Percentiles rank a stretch among this genome's conserved stretches.
These are phyloP conservation scores for Scenedesmus sp. DNA, from an alignment of 163 green algal genomes.

Conservation along the genomic window DNA sequence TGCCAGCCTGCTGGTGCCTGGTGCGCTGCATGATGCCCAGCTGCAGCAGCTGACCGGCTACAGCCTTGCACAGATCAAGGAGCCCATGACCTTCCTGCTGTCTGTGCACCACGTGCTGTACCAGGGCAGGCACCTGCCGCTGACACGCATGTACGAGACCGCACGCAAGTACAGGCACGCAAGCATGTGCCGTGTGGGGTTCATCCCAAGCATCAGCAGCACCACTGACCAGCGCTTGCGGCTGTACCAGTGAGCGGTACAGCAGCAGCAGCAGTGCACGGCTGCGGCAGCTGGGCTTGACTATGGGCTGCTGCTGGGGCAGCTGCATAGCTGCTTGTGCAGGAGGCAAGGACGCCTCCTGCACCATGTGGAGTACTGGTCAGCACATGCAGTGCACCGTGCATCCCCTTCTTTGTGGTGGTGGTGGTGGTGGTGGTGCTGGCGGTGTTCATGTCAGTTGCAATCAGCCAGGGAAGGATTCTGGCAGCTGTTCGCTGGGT, in stretches of 20 bases:
- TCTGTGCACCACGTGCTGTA: slow-evolving; percentile 49
- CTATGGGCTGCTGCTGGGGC: background rate
- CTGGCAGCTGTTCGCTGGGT: background rate
- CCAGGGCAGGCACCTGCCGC: slow-evolving; percentile 2
- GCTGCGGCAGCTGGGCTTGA: background rate
- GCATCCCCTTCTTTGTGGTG: background rate
- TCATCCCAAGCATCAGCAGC: slow-evolving; percentile 32
- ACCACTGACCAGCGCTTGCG: slow-evolving; percentile 24
- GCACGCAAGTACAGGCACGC: slow-evolving; percentile 41
- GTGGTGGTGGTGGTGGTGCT: too few species aligned
- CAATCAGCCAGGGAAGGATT: background rate
- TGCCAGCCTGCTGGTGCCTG: slow-evolving; percentile 14
- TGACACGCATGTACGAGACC: slow-evolving; percentile 26
- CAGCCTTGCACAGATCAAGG: slow-evolving; percentile 14
- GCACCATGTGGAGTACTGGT: background rate
- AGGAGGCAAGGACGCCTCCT: background rate
- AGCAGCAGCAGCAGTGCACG: background rate
- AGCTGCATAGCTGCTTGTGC: background rate
- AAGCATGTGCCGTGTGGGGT: slow-evolving; percentile 3
- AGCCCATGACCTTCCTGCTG: slow-evolving; percentile 37
- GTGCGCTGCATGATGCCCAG: slow-evolving; percentile 2
- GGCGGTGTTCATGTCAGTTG: background rate
- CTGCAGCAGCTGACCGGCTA: slow-evolving; percentile 41
- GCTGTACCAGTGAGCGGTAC: background rate
- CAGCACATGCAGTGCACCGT: background rate